Evolutionary conservation across 495 filamentous ascomycete species (phyloP), one percentile per base, ranked within the genome.

Genomic region (Niebla homalea): DNA sequence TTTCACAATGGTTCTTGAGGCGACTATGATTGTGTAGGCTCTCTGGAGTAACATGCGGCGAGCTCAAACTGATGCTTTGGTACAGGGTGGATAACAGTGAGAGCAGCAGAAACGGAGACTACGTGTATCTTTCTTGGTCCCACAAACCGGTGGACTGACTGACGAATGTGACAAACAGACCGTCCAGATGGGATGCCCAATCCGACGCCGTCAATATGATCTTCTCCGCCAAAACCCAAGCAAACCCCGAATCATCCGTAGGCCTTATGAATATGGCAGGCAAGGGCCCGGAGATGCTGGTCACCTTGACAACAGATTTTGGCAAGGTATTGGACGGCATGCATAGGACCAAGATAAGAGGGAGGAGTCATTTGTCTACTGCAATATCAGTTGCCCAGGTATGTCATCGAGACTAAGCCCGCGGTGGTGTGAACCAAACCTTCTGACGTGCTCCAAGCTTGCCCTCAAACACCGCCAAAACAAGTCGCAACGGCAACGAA

Each of bases 261-360:
- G 92, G 92, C 52, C 74, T 99, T 44, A 94, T 99, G 89, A 95
- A 86, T 66, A 96, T 97, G 89, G 92, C 87, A 51, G 92, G 92
- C 58, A 90, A 89, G 60, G 88, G 89, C 12, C 92, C 92, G 38
- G 93, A 99, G 69, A 89, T 97, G 50, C 76, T 97, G 36, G 90
- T 92, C 22, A 99, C 93, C 19, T 75, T 97, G 64, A 97, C 92
- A 43, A 85, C 86, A 41, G 90, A 97, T 63, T 85, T 90, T 58
- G 93, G 92, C 60, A 89, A 93, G 68, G 87, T 99, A 53, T 72
- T 96, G 55, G 85, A 92, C 43, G 92, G 92, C 47, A 71, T 99
- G 56, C 89, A 97, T 63, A 78, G 84, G 50, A 97, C 89, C 26
- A 96, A 95, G 73, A 94, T 97, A 63, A 78, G 83, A 56, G 92